Base-by-base conservation (phyloP, 1,284 basidiomycete genomes). In the Fistulina hepatica region DNA sequence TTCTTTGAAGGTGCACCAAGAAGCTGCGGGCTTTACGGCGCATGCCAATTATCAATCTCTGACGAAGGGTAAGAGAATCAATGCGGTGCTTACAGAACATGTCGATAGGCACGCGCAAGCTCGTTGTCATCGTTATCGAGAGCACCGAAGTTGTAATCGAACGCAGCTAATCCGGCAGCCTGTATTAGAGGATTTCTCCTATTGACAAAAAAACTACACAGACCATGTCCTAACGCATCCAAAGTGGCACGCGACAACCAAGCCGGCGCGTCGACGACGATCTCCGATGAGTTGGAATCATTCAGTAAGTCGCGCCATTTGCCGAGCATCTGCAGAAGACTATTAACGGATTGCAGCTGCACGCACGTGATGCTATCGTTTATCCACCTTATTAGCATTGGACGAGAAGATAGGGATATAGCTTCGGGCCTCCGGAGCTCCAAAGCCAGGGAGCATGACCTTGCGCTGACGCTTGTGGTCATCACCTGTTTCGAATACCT, bases 371-470 rank as follows among this genome's bases (percentile, higher is more conserved):
- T 12, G 11, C 4, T 15, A 16, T 11, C 47, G 27, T 37, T n/a
- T n/a, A n/a, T n/a, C n/a, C n/a, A 61, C 61, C 52, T 58, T 56
- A 15, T 52, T 45, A 36, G 60, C 58, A 40, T 52, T 50, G 22
- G 47, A 44, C n/a, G 51, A 55, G 45, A 62, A 62, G n/a, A 59
- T 45, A 10, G 56, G 56, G 5, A 55, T 44, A 34, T 56, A 53
- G 6, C 52, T 48, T 39, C 54, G 59, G 13, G 52, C 47, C 42
- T 61, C 57, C 33, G 55, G 53, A 12, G 48, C 47, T 22, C 53
- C 53, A 43, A 64, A 64, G 13, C 58, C 59, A 10, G 61, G 61
- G 9, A 57, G 44, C 52, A 64, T 57, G 19, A 60, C 54, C 43
- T 57, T 60, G 37, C 58, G 46, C 30, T 61, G 59, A 17, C 60